Percentiles rank a stretch among this genome's conserved stretches.
phyloP scores from a whole-genome alignment of 2,329 filamentous ascomycete genomes.

The Botryotinia globosa region DNA sequence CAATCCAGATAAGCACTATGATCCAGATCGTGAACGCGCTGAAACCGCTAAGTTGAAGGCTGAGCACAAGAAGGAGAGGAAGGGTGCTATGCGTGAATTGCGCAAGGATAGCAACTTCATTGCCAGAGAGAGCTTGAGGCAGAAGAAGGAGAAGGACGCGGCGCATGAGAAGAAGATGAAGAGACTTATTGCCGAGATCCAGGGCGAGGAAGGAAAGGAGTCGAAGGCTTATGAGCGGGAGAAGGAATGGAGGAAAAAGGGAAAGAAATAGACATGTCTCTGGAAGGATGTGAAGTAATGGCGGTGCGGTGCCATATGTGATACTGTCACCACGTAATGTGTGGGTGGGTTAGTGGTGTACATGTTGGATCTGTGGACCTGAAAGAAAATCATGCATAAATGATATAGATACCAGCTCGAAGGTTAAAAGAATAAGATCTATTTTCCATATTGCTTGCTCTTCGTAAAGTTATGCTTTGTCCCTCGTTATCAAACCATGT shows the following conservation, averaged over 20 bases:
- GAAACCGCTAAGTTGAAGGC: constrained; percentile 70
- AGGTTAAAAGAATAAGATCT: background rate
- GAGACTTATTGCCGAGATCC: constrained; percentile 88
- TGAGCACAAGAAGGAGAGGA: constrained; percentile 70
- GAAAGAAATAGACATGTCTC: constrained; percentile 45
- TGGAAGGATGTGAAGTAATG: background rate
- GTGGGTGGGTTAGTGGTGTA: background rate
- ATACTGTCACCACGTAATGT: background rate
- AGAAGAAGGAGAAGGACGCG: constrained; percentile 91
- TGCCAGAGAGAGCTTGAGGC: constrained; percentile 79
- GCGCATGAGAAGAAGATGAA: constrained; percentile 97
- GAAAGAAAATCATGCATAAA: background rate
- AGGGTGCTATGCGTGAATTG: constrained; percentile 89
- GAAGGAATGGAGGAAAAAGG: constrained; percentile 70
- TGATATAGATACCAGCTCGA: background rate
- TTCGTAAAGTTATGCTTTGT: background rate
- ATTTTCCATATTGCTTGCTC: background rate
- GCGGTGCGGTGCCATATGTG: background rate
- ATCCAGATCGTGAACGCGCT: constrained; percentile 85
- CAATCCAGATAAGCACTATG: constrained; percentile 96
- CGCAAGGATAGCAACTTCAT: constrained; percentile 95
- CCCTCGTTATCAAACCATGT: background rate
- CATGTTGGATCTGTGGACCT: background rate
- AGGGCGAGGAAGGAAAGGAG: constrained; percentile 86
- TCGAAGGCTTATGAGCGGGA: constrained; percentile 87